Conservation (phyloP, 225 moss, liverwort and hornwort genomes). For the Pseudoscleropodium purum region DNA sequence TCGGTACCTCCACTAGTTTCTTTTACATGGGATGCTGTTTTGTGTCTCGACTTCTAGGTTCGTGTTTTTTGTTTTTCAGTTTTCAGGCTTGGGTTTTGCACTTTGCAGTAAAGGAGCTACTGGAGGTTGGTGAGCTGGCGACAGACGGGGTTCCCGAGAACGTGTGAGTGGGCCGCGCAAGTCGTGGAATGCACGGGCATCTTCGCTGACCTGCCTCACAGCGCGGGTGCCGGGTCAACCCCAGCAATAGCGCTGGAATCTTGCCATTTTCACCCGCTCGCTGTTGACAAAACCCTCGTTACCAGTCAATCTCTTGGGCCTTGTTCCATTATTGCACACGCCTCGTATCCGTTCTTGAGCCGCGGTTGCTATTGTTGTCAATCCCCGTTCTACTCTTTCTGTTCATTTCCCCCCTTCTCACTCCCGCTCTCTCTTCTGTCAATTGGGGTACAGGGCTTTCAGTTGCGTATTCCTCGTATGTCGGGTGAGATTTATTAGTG, state of each 20-base stretch:
- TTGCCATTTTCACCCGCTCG: neutral
- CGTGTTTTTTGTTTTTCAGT: neutral
- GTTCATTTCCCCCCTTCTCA: neutral
- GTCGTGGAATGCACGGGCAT: conserved; percentile 30
- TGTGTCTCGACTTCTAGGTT: neutral
- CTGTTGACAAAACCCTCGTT: conserved; percentile 28
- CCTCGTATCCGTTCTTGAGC: neutral
- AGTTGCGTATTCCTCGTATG: neutral
- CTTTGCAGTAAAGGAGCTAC: neutral
- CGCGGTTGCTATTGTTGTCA: neutral
- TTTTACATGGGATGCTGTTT: neutral
- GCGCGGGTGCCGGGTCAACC: conserved; percentile 26
- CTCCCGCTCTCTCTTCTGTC: neutral
- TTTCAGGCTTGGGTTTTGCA: neutral
- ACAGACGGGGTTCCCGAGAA: neutral
- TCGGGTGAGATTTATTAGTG: neutral
- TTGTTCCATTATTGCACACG: conserved; percentile 18
- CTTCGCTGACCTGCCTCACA: conserved; percentile 12
- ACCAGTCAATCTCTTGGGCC: neutral
- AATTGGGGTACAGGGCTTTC: neutral
- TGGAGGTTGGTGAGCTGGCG: neutral
- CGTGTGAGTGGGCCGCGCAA: conserved; percentile 27
- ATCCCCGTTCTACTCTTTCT: neutral
- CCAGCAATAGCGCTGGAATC: conserved; percentile 18
- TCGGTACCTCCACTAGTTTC: neutral